phyloP scores from a whole-genome alignment of 1,284 basidiomycete species.

The Heterobasidion parviporum region DNA sequence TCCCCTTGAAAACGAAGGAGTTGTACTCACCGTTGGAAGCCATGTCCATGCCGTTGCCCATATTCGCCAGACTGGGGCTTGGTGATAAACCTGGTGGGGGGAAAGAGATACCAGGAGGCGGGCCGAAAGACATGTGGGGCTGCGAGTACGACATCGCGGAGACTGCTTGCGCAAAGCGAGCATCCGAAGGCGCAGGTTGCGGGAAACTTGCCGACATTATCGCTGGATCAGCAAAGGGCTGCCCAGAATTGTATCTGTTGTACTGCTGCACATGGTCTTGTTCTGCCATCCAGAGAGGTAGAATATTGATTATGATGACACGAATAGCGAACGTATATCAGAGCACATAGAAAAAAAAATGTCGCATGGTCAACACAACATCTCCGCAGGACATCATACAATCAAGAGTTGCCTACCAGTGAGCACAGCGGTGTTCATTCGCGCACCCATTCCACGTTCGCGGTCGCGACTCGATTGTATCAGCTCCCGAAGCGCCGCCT shows the following conservation, averaged over 20 bases:
- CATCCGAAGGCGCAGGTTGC: constrained; percentile 22
- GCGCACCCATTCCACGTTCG: constrained; percentile 26
- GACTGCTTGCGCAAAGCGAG: constrained; percentile 15
- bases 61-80: constrained; percentile 12
- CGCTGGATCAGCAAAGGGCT: constrained; percentile 66
- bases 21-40: constrained; percentile 55
- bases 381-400: constrained; percentile 24
- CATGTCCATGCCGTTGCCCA: constrained; percentile 14
- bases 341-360: constrained; percentile 18
- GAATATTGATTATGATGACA: constrained; percentile 12
- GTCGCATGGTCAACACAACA: constrained; percentile 24
- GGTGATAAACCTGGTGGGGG: constrained; percentile 27
- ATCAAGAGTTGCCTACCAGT: constrained; percentile 43
- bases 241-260: constrained; percentile 25
- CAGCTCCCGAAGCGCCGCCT: constrained; percentile 66
- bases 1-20: constrained; percentile 47
- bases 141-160: constrained; percentile 15
- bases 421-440: constrained; percentile 19
- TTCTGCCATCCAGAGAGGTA: constrained; percentile 23
- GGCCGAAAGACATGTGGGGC: constrained; percentile 37
- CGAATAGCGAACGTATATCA: constrained; percentile 14
- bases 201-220: constrained; percentile 73
- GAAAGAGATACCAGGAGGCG: constrained; percentile 55
- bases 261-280: constrained; percentile 20
- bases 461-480: constrained; percentile 51